Evolutionary conservation across 192 early-diverging fungal species (phyloP).

Genomic region (Neocallimastix lanati): DNA sequence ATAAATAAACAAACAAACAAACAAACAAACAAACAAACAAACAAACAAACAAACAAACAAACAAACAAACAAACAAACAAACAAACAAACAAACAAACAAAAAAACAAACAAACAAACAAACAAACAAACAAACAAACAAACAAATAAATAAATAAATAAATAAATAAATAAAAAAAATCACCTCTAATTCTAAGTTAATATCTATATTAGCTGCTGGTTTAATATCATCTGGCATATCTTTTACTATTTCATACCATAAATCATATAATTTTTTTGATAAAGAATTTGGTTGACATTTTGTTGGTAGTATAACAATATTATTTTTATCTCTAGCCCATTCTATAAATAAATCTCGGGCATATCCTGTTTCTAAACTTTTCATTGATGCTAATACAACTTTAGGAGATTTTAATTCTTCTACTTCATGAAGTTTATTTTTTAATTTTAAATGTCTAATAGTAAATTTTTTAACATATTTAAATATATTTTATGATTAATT

Average conservation of each 20-base stretch:
- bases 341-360: constrained; percentile 56
- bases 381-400: constrained; percentile 69
- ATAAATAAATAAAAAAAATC: constrained; percentile 7
- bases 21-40: too few relatives aligned
- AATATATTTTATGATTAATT: too few relatives aligned
- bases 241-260: constrained; percentile 25
- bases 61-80: too few relatives aligned
- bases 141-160: too few relatives aligned
- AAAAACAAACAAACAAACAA: too few relatives aligned
- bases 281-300: constrained; percentile 46
- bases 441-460: constrained; percentile 5
- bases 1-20: too few relatives aligned
- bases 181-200: constrained; percentile 8
- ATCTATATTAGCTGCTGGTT: neutral
- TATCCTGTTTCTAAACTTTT: constrained; percentile 67
- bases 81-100: too few relatives aligned
- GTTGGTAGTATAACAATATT: constrained; percentile 68
- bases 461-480: too few relatives aligned
- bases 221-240: constrained; percentile 7
- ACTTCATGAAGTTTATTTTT: constrained; percentile 51
- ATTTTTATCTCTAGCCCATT: constrained; percentile 28
- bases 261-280: constrained; percentile 45
- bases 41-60: too few relatives aligned
- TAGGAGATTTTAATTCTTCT: constrained; percentile 45
- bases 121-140: too few relatives aligned